Evolutionary conservation across 768 basidiomycete species (phyloP).

Genomic region (Roridomyces roridus): DNA sequence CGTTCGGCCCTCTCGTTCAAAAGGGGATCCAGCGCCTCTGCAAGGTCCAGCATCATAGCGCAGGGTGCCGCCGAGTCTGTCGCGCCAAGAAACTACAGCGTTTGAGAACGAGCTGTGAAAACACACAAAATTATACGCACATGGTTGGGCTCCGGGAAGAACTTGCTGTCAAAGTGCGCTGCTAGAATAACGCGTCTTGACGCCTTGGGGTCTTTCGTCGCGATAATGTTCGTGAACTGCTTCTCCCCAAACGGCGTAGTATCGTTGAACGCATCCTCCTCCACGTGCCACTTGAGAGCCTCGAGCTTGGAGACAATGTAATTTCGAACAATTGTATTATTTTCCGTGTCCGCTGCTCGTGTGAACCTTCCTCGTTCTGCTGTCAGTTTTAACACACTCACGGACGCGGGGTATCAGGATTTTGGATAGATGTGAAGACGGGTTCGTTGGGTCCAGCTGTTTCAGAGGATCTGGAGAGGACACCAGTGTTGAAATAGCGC

Average conservation of each 20-base stretch:
- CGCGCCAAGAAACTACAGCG: slow-evolving; percentile 87
- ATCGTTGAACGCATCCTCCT: slow-evolving; percentile 81
- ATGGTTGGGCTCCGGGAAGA: slow-evolving; percentile 77
- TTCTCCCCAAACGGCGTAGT: slow-evolving; percentile 83
- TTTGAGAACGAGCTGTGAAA: slow-evolving; percentile 1
- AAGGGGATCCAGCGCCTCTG: slow-evolving; percentile 79
- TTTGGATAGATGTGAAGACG: slow-evolving; percentile 77
- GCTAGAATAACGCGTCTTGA: slow-evolving; percentile 83
- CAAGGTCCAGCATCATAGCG: slow-evolving; percentile 92
- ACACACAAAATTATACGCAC: slow-evolving; percentile 43
- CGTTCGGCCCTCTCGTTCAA: slow-evolving; percentile 65
- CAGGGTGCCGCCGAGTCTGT: slow-evolving; percentile 97
- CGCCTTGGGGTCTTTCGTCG: slow-evolving; percentile 92
- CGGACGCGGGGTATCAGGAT: slow-evolving; percentile 86
- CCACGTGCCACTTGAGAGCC: slow-evolving; percentile 84
- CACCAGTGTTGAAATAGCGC: slow-evolving; percentile 57
- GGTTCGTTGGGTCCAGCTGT: slow-evolving; percentile 70
- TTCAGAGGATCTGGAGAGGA: slow-evolving; percentile 66
- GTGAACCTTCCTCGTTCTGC: no score
- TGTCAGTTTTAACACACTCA: slow-evolving; percentile 43
- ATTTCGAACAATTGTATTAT: slow-evolving; percentile 81
- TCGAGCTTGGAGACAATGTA: slow-evolving; percentile 79
- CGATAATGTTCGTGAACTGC: slow-evolving; percentile 89
- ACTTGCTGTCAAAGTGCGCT: slow-evolving; percentile 95
- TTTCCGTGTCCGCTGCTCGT: slow-evolving; percentile 77